These are phyloP conservation scores for Rhodotorula sp. DNA, from an alignment of 1,284 basidiomycete species.

Conservation along the genomic window DNA sequence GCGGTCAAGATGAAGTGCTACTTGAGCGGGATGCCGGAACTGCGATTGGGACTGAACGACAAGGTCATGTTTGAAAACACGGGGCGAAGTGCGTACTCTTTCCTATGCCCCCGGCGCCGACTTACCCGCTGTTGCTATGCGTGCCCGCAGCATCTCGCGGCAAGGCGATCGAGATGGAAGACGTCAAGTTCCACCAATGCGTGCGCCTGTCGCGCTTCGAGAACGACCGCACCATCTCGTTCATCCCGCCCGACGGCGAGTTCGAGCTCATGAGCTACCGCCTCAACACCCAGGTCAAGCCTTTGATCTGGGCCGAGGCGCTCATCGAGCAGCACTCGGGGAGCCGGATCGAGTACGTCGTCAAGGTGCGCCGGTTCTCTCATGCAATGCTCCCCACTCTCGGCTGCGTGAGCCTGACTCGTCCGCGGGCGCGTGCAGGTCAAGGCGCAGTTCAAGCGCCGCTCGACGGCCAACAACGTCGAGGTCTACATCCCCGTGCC, in stretches of 20 bases:
- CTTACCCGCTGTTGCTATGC: no score
- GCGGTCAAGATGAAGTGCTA: conserved; percentile 99
- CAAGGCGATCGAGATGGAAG: conserved; percentile 99
- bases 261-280: conserved; percentile 99
- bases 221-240: conserved; percentile 97
- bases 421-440: conserved; percentile 52
- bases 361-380: conserved; percentile 60
- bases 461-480: conserved; percentile 96
- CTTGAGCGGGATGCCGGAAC: conserved; percentile 96
- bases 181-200: conserved; percentile 99
- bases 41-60: conserved; percentile 93
- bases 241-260: conserved; percentile 98
- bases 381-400: not conserved
- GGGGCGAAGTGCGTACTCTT: conserved; percentile 71
- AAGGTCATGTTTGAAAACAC: conserved; percentile 99
- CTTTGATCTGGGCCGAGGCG: conserved; percentile 97
- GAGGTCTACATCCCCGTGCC: conserved; percentile 98
- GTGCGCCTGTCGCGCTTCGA: conserved; percentile 99
- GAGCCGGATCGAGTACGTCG: conserved; percentile 93
- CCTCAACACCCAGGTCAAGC: conserved; percentile 93
- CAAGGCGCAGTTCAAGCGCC: conserved; percentile 95
- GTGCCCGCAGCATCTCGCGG: conserved; percentile 88
- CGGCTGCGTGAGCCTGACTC: not conserved
- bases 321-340: conserved; percentile 93
- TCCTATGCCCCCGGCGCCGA: no score